Base-by-base conservation (phyloP, 345 rosid genomes). In the Populus ilicifolia region DNA sequence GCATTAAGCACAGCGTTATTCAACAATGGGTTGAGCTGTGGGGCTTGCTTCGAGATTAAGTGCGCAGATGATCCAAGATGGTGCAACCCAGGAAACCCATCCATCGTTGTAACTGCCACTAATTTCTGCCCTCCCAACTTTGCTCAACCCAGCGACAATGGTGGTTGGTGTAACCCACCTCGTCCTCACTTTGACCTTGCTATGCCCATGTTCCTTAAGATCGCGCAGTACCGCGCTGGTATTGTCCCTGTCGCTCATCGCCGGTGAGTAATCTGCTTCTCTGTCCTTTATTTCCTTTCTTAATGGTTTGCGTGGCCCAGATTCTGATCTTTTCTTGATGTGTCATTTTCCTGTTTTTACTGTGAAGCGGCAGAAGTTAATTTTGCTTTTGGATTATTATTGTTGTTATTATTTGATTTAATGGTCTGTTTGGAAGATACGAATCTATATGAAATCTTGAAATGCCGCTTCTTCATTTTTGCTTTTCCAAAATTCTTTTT, bases 141-240 rank as follows among this genome's bases (percentile, higher is more conserved):
- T 21, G 98, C 99, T 8, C 94, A 71, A 52, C 78, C 97, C 0
- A 90, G 88, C 38, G 98, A 96, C 70, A 64, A 93, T 74, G 99
- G 99, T 68, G 99, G 99, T n/a, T 96, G 99, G 99, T 93, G 99
- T 71, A 96, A 96, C 89, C 99, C 99, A 48, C 99, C 99, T 38
- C 94, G 97, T 59, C 82, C 94, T n/a, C 98, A 96, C 79, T 96
- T 96, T 73, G 99, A 96, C 67, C 94, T 96, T 21, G 96, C 98
- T 59, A 96, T 96, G 99, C 99, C 99, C 33, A 90, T 96, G 99
- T 96, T 96, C 85, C 98, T 96, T 56, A 92, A 89, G 87, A 88
- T 96, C 61, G 99, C 96, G 38, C 77, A 90, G 79, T 96, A 93
- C 86, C 85, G 88, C 0, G 99, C 99, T n/a, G 98, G 99, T 16